Evolutionary conservation across 2,329 filamentous ascomycete species (phyloP).

Genomic region (Talaromyces rugulosus): DNA sequence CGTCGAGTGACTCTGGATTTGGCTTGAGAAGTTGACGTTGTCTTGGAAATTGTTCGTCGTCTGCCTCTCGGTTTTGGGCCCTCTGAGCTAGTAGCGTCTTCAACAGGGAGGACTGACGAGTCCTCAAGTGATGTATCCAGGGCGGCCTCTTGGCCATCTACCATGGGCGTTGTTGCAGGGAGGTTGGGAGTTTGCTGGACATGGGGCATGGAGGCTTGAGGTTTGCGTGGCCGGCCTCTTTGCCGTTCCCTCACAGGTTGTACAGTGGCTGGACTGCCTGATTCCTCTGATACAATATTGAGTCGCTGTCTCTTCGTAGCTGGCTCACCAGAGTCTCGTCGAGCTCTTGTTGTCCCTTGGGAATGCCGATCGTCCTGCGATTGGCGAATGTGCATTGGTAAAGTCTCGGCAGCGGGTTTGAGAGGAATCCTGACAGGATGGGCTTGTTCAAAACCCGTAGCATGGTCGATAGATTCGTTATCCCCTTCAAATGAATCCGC

Average conservation of each 20-base stretch:
- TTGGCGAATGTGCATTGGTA: neutral
- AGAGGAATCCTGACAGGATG: conserved; percentile 23
- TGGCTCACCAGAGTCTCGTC: conserved; percentile 17
- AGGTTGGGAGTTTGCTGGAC: neutral
- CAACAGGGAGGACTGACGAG: neutral
- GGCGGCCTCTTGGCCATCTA: neutral
- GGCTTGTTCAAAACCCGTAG: conserved; percentile 16
- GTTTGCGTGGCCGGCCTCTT: neutral
- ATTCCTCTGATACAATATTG: conserved; percentile 11
- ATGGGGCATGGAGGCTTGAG: neutral
- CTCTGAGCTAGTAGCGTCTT: neutral
- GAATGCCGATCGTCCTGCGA: neutral
- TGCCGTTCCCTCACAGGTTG: neutral
- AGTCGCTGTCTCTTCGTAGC: conserved; percentile 30
- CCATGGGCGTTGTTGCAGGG: neutral
- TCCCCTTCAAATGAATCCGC: conserved; percentile 28
- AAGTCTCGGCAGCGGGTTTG: conserved; percentile 15
- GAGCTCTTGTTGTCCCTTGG: neutral
- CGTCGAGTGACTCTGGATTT: neutral
- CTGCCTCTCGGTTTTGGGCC: neutral
- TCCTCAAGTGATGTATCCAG: neutral
- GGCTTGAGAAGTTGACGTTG: neutral
- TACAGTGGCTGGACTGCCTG: conserved; percentile 1
- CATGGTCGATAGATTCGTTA: conserved; percentile 25
- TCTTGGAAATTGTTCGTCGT: neutral